Percentiles rank a stretch among this genome's conserved stretches.
Conservation (phyloP, 2,329 filamentous ascomycete genomes). For the Microdochium bolleyi region DNA sequence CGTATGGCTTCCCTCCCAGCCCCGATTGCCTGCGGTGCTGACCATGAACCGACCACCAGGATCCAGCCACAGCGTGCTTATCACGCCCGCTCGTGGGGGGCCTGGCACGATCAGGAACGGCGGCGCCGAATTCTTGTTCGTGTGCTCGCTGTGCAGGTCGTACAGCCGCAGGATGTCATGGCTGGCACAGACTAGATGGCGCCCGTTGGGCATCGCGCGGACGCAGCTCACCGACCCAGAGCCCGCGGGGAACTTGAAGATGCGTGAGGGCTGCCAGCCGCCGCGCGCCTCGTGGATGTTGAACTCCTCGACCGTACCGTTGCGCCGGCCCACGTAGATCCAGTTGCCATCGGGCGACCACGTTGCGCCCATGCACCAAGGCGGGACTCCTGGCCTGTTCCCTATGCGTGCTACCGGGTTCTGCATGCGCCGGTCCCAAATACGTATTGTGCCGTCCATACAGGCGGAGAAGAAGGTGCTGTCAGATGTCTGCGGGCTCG, state of each 20-base stretch:
- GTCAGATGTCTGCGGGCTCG: conserved; percentile 55
- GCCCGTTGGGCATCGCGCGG: conserved; percentile 83
- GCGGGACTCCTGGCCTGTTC: conserved; percentile 68
- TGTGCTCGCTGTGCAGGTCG: conserved; percentile 63
- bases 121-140: conserved; percentile 67
- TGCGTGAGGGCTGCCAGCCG: conserved; percentile 65
- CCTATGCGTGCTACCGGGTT: conserved; percentile 73
- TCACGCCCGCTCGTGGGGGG: conserved; percentile 73
- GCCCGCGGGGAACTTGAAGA: conserved; percentile 81
- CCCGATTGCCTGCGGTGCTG: conserved; percentile 81
- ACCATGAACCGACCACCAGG: conserved; percentile 86
- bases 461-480: conserved; percentile 83
- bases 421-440: conserved; percentile 81
- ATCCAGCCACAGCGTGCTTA: conserved; percentile 80
- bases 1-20: conserved; percentile 87
- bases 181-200: conserved; percentile 86
- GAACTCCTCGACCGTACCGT: conserved; percentile 91
- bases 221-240: conserved; percentile 87
- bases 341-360: conserved; percentile 95
- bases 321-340: conserved; percentile 86
- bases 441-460: conserved; percentile 79
- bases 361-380: conserved; percentile 96
- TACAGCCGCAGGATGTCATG: conserved; percentile 92
- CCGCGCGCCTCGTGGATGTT: conserved; percentile 67
- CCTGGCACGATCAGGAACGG: conserved; percentile 97